A percentile compares a stretch with the other conserved stretches of the same genome.
phyloP scores from a whole-genome alignment of 768 basidiomycete genomes.

The Auriscalpium vulgare region DNA sequence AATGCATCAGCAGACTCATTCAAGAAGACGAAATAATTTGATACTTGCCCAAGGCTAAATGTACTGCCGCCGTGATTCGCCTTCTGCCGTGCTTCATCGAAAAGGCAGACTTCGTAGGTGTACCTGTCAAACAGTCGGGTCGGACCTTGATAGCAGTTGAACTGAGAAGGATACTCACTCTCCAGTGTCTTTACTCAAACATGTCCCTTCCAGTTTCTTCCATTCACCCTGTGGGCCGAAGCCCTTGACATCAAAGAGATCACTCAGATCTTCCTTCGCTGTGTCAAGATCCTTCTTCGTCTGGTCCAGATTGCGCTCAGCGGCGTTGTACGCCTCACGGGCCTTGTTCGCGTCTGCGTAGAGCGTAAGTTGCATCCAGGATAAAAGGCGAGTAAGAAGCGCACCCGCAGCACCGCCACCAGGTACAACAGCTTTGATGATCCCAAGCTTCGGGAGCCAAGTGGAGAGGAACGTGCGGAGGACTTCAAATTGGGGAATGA shows the following conservation, averaged over 20 bases:
- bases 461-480: constrained; percentile 53
- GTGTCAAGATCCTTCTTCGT: constrained; percentile 45
- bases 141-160: background rate
- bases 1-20: background rate
- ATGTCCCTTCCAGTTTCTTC: constrained; percentile 86
- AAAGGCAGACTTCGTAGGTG: constrained; percentile 90
- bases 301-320: constrained; percentile 50
- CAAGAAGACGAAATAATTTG: background rate
- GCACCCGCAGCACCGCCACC: constrained; percentile 34
- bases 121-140: constrained; percentile 45
- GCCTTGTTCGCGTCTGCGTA: constrained; percentile 51
- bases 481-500: constrained; percentile 66
- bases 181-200: constrained; percentile 76
- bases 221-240: constrained; percentile 86
- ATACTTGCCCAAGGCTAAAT: constrained; percentile 75
- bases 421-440: constrained; percentile 32
- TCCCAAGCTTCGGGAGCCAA: constrained; percentile 56
- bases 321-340: constrained; percentile 52
- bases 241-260: constrained; percentile 55
- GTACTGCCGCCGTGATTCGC: constrained; percentile 69
- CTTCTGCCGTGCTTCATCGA: constrained; percentile 82
- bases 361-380: background rate
- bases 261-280: constrained; percentile 48
- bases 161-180: constrained; percentile 55
- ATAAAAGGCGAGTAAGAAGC: background rate